Conservation (phyloP, 768 basidiomycete species). For the Chalciporus pseudorubinellus region DNA sequence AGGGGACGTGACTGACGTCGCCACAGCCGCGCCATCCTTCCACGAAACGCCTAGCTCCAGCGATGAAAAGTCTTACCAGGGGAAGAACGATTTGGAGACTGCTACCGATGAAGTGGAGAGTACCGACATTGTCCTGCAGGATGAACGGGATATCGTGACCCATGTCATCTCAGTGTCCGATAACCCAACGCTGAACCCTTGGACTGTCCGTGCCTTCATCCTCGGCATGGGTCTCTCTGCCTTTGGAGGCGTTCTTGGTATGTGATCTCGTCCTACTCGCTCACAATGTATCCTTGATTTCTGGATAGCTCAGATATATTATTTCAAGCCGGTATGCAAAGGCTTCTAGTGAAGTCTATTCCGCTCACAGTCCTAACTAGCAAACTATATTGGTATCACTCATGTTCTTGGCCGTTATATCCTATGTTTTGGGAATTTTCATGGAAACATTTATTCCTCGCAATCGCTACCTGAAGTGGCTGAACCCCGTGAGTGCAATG, state of each 20-base stretch:
- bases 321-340: constrained; percentile 50
- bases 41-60: too few species aligned
- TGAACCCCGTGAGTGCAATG: constrained; percentile 46
- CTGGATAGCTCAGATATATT: constrained; percentile 51
- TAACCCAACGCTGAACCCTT: constrained; percentile 26
- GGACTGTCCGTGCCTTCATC: constrained; percentile 47
- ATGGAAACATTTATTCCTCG: constrained; percentile 48
- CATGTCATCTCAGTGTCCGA: constrained; percentile 43
- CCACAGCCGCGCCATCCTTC: too few species aligned
- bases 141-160: constrained; percentile 48
- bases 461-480: constrained; percentile 41
- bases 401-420: constrained; percentile 55
- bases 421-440: constrained; percentile 46
- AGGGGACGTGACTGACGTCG: too few species aligned
- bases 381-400: constrained; percentile 53
- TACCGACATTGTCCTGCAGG: constrained; percentile 30
- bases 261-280: too few species aligned
- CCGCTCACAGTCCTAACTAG: constrained; percentile 22
- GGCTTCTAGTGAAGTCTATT: background rate
- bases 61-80: constrained; percentile 22
- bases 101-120: constrained; percentile 11
- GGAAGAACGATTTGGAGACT: constrained; percentile 31
- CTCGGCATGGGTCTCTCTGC: constrained; percentile 53
- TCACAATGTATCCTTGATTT: background rate
- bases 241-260: constrained; percentile 54